Evolutionary conservation across 768 basidiomycete genomes (phyloP).

Genomic region (Phylloporus rhodoxanthus): DNA sequence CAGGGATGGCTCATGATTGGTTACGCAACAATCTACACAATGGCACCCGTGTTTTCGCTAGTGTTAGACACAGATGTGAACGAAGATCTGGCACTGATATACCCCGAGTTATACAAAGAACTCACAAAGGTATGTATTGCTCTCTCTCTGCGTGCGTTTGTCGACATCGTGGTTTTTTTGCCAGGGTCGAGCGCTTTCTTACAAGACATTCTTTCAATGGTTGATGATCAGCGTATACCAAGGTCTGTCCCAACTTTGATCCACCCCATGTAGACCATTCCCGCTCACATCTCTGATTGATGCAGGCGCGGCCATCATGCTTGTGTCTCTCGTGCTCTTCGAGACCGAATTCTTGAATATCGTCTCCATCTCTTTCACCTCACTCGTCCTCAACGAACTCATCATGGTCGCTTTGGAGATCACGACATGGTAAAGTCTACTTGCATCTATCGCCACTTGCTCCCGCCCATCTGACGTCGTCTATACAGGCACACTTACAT

Average conservation of each 20-base stretch:
- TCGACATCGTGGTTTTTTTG: neutral
- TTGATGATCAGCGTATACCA: conserved; percentile 96
- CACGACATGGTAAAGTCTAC: conserved; percentile 74
- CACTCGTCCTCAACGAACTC: conserved; percentile 91
- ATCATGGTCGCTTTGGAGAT: conserved; percentile 99
- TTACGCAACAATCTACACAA: conserved; percentile 93
- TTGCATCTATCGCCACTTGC: neutral
- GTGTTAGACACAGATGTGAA: conserved; percentile 94
- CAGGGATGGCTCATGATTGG: conserved; percentile 98
- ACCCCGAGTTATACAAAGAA: conserved; percentile 97
- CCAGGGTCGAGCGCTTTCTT: conserved; percentile 88
- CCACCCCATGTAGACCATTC: neutral
- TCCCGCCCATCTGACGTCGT: conserved; percentile 8
- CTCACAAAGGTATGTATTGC: conserved; percentile 69
- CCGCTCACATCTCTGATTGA: neutral
- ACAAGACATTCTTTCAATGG: conserved; percentile 99
- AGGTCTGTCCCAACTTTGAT: conserved; percentile 43
- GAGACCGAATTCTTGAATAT: conserved; percentile 98
- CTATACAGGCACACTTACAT: conserved; percentile 83
- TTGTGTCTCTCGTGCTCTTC: conserved; percentile 91
- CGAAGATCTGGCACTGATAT: conserved; percentile 89
- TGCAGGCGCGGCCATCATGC: conserved; percentile 95
- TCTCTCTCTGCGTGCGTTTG: neutral
- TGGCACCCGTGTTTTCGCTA: conserved; percentile 97
- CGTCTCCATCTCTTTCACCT: conserved; percentile 96